phyloP scores from a whole-genome alignment of 176 grass and related monocot species.

The Ensete glaucum region DNA sequence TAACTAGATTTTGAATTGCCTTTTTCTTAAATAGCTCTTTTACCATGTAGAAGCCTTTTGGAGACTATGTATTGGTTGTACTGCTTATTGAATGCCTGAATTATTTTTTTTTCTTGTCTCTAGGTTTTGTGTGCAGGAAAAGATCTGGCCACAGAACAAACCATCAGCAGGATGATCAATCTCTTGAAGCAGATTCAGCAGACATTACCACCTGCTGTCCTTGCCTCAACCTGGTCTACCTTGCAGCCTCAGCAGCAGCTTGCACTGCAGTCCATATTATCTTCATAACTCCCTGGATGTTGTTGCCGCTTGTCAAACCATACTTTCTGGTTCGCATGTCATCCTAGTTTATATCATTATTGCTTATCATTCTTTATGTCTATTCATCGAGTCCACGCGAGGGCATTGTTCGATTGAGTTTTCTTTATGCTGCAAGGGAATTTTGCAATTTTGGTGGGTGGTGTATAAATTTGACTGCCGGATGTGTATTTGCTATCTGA shows the following conservation, averaged over 20 bases:
- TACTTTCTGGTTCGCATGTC: background rate
- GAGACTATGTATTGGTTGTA: background rate
- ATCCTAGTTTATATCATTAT: background rate
- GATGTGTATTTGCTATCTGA: background rate
- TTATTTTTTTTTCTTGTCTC: background rate
- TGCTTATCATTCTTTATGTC: conserved; percentile 1
- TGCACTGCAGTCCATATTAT: conserved; percentile 72
- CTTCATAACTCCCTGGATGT: conserved; percentile 29
- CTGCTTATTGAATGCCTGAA: background rate
- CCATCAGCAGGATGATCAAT: conserved; percentile 47
- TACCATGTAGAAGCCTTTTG: too few relatives aligned
- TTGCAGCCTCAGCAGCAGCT: conserved; percentile 86
- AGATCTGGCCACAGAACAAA: conserved; percentile 80
- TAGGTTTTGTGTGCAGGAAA: conserved; percentile 61
- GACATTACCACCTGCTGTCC: conserved; percentile 71
- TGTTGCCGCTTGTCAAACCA: conserved; percentile 9
- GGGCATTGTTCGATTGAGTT: conserved; percentile 1
- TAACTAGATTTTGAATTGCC: too few relatives aligned
- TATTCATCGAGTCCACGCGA: background rate
- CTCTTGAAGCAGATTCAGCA: conserved; percentile 65
- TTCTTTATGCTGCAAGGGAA: background rate
- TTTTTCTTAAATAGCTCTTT: too few relatives aligned
- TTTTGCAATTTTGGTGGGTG: conserved; percentile 9
- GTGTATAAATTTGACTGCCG: conserved; percentile 5
- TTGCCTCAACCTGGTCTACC: conserved; percentile 63